Evolutionary conservation across 202 grass and related monocot genomes (phyloP), one percentile per base, ranked within the genome.

Genomic region (Setaria italica): DNA sequence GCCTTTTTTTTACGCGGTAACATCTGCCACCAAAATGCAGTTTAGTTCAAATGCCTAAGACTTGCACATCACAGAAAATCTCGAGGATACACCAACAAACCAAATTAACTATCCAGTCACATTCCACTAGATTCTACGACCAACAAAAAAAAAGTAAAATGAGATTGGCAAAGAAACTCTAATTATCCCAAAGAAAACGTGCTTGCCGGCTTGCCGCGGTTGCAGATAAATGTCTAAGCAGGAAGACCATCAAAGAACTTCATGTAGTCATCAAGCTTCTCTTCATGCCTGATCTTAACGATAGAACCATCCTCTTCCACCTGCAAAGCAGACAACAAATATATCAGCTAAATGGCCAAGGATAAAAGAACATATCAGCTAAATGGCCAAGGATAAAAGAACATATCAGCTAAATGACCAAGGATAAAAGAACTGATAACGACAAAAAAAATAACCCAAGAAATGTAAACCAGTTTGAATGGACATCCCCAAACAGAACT

Each of bases 201-300:
- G 17, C 39, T 1, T 25, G 25, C 25, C 25, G 25, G 25, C 25
- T 37, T 0, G 9, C 33, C 29, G 2, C 43, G 3, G 15, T 60
- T 55, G 46, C 56, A 77, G 33, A 72, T 9, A 34, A 15, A 57
- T n/a, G 20, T 33, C 66, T 91, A 91, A 53, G 77, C 64, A 85
- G 77, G 90, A 17, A 99, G 80, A 54, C 92, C 94, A 75, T 94
- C 91, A 37, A 99, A 99, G 77, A 94, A 96, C 93, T 87, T 95
- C 72, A 96, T 47, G 72, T 85, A 94, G 67, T 98, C 95, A 19
- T 92, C 91, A 76, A 98, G 79, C 63, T 88, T 91, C 85, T 98
- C 95, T 15, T 75, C 93, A 19, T 92, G 93, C 68, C 96, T 94
- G 64, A 95, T 99, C 81, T 95, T 99, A 58, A 85, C 53, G 1